Evolutionary conservation across 768 basidiomycete genomes (phyloP).

Genomic region (Suillus weaverae): DNA sequence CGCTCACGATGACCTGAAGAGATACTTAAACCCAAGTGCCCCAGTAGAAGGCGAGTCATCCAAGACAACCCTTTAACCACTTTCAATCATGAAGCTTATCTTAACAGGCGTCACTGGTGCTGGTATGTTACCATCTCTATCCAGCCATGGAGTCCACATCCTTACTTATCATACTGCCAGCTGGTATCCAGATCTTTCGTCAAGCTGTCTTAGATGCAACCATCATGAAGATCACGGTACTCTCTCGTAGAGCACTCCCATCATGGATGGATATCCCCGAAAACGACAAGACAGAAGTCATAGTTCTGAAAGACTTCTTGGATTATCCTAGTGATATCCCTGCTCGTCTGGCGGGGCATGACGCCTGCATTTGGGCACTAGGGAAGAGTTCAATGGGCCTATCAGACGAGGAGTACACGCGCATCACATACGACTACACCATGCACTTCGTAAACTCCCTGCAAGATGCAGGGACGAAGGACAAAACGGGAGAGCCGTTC

Average conservation of each 20-base stretch:
- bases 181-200: conserved; percentile 36
- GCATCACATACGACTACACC: conserved; percentile 37
- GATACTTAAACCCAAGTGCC: neutral
- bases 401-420: conserved; percentile 33
- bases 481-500: conserved; percentile 29
- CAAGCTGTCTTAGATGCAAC: conserved; percentile 31
- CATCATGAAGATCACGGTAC: conserved; percentile 33
- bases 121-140: conserved; percentile 18
- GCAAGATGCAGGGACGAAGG: conserved; percentile 19
- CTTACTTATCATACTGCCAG: conserved; percentile 14
- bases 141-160: neutral
- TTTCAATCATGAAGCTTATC: conserved; percentile 25
- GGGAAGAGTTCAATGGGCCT: conserved; percentile 30
- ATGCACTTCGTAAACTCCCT: conserved; percentile 32
- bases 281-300: conserved; percentile 27
- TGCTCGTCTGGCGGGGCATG: conserved; percentile 30
- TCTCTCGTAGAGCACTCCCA: conserved; percentile 34
- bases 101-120: conserved; percentile 37
- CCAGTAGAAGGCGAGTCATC: neutral
- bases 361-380: conserved; percentile 40
- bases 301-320: conserved; percentile 36
- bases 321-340: conserved; percentile 32
- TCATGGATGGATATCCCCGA: conserved; percentile 31
- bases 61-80: neutral
- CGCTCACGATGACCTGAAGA: neutral